phyloP scores from a whole-genome alignment of 176 grass and related monocot species.

The Guadua angustifolia region DNA sequence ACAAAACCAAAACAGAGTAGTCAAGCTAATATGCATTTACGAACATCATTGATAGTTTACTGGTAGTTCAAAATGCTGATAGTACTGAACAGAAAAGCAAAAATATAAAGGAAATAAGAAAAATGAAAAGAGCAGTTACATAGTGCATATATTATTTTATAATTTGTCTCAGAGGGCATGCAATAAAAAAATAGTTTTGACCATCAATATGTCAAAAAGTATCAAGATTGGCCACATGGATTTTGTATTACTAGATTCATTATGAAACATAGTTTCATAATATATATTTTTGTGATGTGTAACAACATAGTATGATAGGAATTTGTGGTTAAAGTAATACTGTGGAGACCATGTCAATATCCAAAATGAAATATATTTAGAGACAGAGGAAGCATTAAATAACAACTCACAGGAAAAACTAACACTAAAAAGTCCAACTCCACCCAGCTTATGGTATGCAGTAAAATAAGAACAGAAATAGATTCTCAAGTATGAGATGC shows the following conservation, averaged over 20 bases:
- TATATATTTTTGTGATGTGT: neutral
- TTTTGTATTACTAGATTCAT: neutral
- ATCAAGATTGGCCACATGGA: neutral
- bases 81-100: slow-evolving; percentile 3
- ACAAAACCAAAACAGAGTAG: neutral
- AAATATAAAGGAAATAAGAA: neutral
- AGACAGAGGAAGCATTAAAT: neutral
- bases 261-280: slow-evolving; percentile 2
- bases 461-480: neutral
- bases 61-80: neutral
- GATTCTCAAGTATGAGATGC: slow-evolving; percentile 13
- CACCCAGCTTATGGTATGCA: neutral
- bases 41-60: neutral
- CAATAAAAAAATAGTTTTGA: slow-evolving; percentile 9
- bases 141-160: neutral
- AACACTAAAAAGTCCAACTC: neutral
- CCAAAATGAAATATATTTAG: neutral
- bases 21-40: neutral
- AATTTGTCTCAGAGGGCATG: neutral
- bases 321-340: neutral
- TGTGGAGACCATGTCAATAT: neutral
- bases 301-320: neutral
- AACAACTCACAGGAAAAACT: slow-evolving; percentile 7
- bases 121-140: neutral
- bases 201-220: neutral